phyloP scores from a whole-genome alignment of 2,329 filamentous ascomycete genomes.

The Macrophomina tecta region DNA sequence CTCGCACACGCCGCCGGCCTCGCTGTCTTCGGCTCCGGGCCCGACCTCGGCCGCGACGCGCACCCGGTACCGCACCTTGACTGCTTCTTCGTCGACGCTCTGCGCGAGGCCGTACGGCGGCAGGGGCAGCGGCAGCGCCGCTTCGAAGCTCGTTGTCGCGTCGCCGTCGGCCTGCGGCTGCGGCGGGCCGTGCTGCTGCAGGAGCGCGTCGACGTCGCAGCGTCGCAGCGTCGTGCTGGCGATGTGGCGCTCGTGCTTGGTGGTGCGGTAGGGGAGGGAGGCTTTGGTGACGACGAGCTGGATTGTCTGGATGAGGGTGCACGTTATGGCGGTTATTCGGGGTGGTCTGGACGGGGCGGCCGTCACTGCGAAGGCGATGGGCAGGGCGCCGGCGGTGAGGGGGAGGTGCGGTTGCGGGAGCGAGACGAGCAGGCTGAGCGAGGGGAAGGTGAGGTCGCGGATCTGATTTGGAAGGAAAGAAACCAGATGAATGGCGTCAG shows the following conservation, averaged over 20 bases:
- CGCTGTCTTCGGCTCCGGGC: no score
- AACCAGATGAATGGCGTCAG: neutral
- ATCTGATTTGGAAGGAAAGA: neutral
- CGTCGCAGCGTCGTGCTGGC: neutral
- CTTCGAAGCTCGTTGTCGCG: neutral
- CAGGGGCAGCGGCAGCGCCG: neutral
- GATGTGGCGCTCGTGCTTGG: neutral
- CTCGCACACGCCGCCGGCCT: neutral
- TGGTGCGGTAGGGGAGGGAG: neutral
- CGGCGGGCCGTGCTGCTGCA: neutral
- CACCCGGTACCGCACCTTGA: conserved; percentile 10
- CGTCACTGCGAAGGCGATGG: neutral
- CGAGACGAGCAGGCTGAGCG: neutral
- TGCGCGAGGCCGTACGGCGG: neutral
- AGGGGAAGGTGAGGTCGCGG: neutral
- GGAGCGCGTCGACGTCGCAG: neutral
- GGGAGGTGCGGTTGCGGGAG: neutral
- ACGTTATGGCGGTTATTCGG: neutral
- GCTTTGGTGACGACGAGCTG: neutral
- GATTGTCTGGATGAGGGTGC: neutral
- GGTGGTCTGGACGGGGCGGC: neutral
- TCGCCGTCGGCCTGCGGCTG: neutral
- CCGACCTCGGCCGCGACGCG: neutral
- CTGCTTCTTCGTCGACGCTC: neutral
- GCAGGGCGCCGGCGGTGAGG: neutral